Base-by-base conservation (phyloP, 2,329 filamentous ascomycete species). In the Pezicula radicicola region DNA sequence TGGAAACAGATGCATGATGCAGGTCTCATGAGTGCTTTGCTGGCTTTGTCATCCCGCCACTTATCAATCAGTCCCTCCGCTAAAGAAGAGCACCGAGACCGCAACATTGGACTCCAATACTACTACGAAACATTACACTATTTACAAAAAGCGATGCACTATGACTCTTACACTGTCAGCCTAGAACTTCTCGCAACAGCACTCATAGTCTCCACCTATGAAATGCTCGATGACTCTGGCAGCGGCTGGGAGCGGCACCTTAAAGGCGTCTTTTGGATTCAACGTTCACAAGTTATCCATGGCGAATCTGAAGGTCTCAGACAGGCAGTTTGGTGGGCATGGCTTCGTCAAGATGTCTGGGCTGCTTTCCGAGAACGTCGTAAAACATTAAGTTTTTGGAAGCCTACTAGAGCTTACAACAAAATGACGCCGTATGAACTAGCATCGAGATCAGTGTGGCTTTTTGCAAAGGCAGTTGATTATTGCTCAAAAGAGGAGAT, bases 291-390 rank as follows among this genome's bases (percentile, higher is more conserved):
- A 48, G 74, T 83, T 45, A 82, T 83, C 42, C 74, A 85, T 50
- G 83, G 81, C 1, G 80, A 80, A 46, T 78, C 75, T 0, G 75
- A 77, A 0, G 79, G 81, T 0, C 68, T 86, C 0, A 72, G 78
- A 40, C 75, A 79, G 55, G 78, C 81, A 0, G 78, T 81, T 0
- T 86, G 83, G 83, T 87, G 83, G 83, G 76, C 78, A 1, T 87
- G 83, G 83, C 68, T 86, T 3, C 71, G 80, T n/a, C 83, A 87
- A 60, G 83, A 87, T 60, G 74, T 83, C 0, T 86, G 82, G 82
- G 82, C 80, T 2, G 82, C 82, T 0, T 84, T 85, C 56, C 73
- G 80, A 1, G 81, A 85, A 60, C 72, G 73, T 19, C 69, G 83
- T 4, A 72, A 75, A 7, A 75, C 76, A 2, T 75, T 84, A 55